Base-by-base conservation (phyloP, 345 rosid species). In the Sonneratia alba region DNA sequence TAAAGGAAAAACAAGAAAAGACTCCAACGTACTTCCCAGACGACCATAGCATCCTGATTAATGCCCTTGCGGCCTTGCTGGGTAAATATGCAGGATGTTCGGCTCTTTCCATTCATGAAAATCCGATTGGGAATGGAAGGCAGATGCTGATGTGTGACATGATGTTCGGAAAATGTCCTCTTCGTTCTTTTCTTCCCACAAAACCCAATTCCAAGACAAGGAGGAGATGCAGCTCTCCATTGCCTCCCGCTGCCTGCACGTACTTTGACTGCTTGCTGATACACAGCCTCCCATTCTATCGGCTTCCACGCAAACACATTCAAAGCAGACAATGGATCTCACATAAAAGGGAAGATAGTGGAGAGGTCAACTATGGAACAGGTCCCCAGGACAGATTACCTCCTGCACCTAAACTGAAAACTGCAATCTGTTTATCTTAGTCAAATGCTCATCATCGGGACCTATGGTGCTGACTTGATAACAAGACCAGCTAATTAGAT, bases 1-100 rank as follows among this genome's bases (percentile, higher is more conserved):
- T 24, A 19, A 27, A 57, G 32, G 12, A 62, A 62, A 27, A 27
- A 6, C 32, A 27, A 62, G 18, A 62, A 57, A 22, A n/a, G 14
- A n/a, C n/a, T 22, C 12, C 63, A 83, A 81, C 96, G 87, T 79
- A 96, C 99, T 83, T 96, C 99, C 99, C 99, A 96, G 32, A 96
- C 98, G 64, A 96, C 78, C 99, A 96, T 92, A 0, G 99, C 93
- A 48, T 96, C 99, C 82, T 96, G 99, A 72, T 96, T 96, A 66
- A 92, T 83, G 67, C 99, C 99, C 85, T 96, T 96, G 43, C 93
- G 91, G 40, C 99, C 99, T 75, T 96, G 98, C 78, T 92, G 99
- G 63, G 99, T 96, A 73, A 92, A 96, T 74, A 96, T 81, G 80
- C 98, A 96, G 71, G 98, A 89, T 73, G 76, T 81, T 76, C 82